Base-by-base conservation (phyloP, 2,329 filamentous ascomycete genomes). In the Neopestalotiopsis sp. region DNA sequence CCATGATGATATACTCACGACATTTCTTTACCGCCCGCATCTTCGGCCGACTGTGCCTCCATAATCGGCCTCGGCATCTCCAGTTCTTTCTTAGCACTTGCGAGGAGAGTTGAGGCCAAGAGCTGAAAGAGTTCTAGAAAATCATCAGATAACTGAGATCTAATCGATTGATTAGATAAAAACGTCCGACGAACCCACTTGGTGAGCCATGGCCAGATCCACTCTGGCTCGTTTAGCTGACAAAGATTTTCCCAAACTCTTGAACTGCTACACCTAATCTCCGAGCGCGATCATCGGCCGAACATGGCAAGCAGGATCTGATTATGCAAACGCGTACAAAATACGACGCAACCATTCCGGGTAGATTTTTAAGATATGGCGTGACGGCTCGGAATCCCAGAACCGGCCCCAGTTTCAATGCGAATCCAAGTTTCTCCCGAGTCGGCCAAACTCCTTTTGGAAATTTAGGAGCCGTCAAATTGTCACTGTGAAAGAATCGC, bases 101-200 rank as follows among this genome's bases (percentile, higher is more conserved):
- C 38, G 28, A 28, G 38, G 0, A 10, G 32, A 40, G 59, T n/a
- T 38, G 6, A 38, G 1, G 34, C 34, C 34, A 38, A 38, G 34
- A 38, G 17, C 34, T 24, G 20, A 24, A 56, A 56, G 28, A n/a
- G 28, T n/a, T 42, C 59, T 38, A 30, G 32, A n/a, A 42, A 24
- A 38, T 20, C 17, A 17, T 62, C 13, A n/a, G 17, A 42, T n/a
- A n/a, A 17, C 7, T 32, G 12, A 28, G 59, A 62, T 38, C n/a
- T 17, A 62, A 38, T 3, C 20, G 59, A 62, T 62, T 62, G 59
- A 62, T 62, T 62, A 62, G 59, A 62, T 62, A 38, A 42, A 40
- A 42, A 14, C 20, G 28, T 38, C 14, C 28, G 12, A 20, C 17
- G 10, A 40, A 62, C 59, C 59, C 59, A 62, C 59, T 38, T 42